Conservation (phyloP, 371 early-diverging fungal species). For the Capillidium rhysosporum region DNA sequence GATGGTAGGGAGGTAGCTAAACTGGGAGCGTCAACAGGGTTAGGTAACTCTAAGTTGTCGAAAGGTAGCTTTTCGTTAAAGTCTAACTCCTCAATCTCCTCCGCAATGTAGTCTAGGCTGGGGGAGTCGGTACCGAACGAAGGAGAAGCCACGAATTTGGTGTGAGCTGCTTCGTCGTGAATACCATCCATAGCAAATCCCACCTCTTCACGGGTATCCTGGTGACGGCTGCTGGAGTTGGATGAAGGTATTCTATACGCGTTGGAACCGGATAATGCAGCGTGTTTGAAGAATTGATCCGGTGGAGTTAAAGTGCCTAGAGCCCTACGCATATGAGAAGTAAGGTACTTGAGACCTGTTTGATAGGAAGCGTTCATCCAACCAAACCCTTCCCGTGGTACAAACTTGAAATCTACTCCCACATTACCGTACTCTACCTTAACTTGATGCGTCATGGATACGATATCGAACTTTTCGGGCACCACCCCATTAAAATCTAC, state of each 20-base stretch:
- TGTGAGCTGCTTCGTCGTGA: background rate
- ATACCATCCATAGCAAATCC: background rate
- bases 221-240: background rate
- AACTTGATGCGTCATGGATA: conserved; percentile 70
- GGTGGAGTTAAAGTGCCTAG: conserved; percentile 65
- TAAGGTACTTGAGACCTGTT: conserved; percentile 59
- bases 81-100: background rate
- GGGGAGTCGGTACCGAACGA: background rate
- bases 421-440: conserved; percentile 92
- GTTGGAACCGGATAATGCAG: background rate
- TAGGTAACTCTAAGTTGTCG: background rate
- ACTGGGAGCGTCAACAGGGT: background rate
- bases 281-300: conserved; percentile 27
- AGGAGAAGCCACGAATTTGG: background rate
- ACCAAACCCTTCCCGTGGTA: conserved; percentile 90
- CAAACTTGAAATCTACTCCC: conserved; percentile 81
- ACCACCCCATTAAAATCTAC: conserved; percentile 95
- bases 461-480: conserved; percentile 92
- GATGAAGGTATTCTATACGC: background rate
- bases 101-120: background rate
- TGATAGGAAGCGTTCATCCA: conserved; percentile 95
- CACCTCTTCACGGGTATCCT: background rate
- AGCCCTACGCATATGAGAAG: conserved; percentile 47
- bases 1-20: background rate
- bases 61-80: background rate